Conservation (phyloP, 805 yeast species). For the Sugiyamaella lignohabitans region DNA sequence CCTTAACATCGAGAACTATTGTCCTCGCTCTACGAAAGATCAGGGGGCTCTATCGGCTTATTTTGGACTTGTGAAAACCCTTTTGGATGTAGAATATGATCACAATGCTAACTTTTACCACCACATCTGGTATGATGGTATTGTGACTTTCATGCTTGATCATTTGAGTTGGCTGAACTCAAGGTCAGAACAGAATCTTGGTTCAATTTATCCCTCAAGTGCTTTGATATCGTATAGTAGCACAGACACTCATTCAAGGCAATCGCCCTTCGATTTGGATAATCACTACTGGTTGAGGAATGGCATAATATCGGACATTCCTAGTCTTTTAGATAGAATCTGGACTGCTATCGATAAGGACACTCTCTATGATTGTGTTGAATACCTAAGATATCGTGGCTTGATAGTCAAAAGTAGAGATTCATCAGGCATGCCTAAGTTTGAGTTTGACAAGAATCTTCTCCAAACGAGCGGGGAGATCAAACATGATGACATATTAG, state of each 20-base stretch:
- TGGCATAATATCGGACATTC: background rate
- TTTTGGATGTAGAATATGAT: background rate
- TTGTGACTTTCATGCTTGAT: background rate
- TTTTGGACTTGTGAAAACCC: background rate
- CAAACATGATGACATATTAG: too few species aligned
- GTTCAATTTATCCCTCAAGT: background rate
- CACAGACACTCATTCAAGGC: background rate
- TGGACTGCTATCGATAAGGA: too few species aligned
- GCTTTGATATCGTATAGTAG: background rate
- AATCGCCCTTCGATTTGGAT: background rate
- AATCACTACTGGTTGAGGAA: background rate
- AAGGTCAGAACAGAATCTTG: background rate
- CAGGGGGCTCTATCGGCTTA: background rate
- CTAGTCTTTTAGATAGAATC: too few species aligned
- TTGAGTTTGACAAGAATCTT: too few species aligned
- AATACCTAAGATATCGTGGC: too few species aligned
- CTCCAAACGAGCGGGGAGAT: too few species aligned
- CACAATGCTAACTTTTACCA: background rate
- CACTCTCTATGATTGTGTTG: too few species aligned
- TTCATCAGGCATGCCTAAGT: too few species aligned
- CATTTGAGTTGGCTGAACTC: background rate
- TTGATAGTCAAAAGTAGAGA: too few species aligned
- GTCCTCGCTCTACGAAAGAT: background rate
- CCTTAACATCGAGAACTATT: background rate
- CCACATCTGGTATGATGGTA: background rate